Evolutionary conservation across 2,329 filamentous ascomycete species (phyloP).

Genomic region (Seiridium unicorne): DNA sequence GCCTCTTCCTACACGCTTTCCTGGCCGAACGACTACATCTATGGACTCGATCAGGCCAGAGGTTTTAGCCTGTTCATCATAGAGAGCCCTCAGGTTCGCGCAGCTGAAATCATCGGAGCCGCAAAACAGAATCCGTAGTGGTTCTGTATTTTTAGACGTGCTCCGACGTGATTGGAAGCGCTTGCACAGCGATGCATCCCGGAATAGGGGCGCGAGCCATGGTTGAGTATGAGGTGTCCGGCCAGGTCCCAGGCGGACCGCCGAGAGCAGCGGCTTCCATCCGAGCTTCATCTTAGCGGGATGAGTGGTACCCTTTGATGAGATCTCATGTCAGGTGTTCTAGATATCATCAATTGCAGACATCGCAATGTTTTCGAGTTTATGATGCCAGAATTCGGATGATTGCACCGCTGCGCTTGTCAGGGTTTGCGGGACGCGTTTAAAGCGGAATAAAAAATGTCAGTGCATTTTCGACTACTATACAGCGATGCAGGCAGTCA

Average conservation of each 20-base stretch:
- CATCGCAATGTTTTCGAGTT: background rate
- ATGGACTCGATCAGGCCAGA: constrained; percentile 67
- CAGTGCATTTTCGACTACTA: background rate
- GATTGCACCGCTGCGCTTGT: background rate
- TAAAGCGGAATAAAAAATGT: no score
- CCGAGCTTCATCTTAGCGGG: background rate
- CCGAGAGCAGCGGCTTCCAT: background rate
- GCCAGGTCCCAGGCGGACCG: background rate
- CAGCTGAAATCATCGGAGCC: constrained; percentile 91
- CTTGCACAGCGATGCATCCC: background rate
- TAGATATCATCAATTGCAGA: background rate
- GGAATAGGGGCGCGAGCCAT: background rate
- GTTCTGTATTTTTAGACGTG: constrained; percentile 40
- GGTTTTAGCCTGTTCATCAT: constrained; percentile 53
- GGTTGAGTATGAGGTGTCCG: background rate
- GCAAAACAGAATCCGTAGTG: constrained; percentile 86
- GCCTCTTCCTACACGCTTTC: constrained; percentile 75
- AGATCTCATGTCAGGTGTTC: background rate
- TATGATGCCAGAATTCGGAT: background rate
- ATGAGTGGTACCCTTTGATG: no score
- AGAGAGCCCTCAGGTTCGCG: constrained; percentile 68
- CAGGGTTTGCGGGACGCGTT: background rate
- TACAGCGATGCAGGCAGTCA: background rate
- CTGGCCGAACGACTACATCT: constrained; percentile 80
- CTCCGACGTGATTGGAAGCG: background rate